Conservation (phyloP, 1,284 basidiomycete species). For the Meira miltonrushii region DNA sequence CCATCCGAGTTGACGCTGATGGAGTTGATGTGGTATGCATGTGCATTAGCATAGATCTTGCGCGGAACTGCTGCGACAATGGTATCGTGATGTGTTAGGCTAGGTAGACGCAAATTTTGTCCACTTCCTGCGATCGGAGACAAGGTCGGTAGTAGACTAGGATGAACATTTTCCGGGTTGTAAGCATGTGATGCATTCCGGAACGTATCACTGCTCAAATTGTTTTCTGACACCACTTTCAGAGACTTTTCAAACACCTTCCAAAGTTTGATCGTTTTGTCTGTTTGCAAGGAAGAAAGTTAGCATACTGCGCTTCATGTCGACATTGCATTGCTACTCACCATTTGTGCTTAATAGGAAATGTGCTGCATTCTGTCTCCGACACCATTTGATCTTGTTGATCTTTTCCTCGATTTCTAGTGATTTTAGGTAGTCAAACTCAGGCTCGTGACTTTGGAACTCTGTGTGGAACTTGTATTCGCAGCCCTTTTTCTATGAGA, state of each 20-base stretch:
- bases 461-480: constrained; percentile 99
- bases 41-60: constrained; percentile 98
- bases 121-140: constrained; percentile 32
- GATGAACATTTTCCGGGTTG: constrained; percentile 18
- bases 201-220: constrained; percentile 63
- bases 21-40: constrained; percentile 99
- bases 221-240: constrained; percentile 93
- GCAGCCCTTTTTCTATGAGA: constrained; percentile 84
- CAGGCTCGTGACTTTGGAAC: constrained; percentile 98
- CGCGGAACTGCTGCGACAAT: constrained; percentile 97
- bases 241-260: constrained; percentile 98
- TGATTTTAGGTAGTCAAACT: constrained; percentile 99
- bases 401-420: constrained; percentile 99
- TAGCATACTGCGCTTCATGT: not conserved
- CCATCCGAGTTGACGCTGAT: constrained; percentile 99
- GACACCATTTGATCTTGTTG: constrained; percentile 99
- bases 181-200: constrained; percentile 17
- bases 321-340: constrained; percentile 18
- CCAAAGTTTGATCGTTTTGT: constrained; percentile 99
- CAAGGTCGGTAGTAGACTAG: constrained; percentile 23
- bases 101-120: constrained; percentile 41
- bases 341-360: constrained; percentile 90
- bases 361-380: constrained; percentile 92
- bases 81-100: constrained; percentile 86
- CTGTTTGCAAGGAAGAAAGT: constrained; percentile 50